Evolutionary conservation across 768 basidiomycete species (phyloP).

Genomic region (Tylopilus subfusipes): DNA sequence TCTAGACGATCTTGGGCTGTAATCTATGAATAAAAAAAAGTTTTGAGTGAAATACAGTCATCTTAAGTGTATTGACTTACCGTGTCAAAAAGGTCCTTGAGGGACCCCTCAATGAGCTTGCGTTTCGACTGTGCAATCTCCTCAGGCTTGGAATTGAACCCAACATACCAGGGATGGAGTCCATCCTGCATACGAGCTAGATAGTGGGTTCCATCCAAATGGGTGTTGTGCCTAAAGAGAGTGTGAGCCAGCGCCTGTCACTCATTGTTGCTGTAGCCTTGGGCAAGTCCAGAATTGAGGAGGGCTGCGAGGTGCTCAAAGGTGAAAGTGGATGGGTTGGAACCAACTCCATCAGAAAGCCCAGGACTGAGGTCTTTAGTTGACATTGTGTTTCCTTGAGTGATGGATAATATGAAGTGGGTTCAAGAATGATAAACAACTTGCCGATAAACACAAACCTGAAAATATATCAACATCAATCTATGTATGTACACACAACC

Average conservation of each 20-base stretch:
- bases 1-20: neutral
- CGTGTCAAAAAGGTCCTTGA: neutral
- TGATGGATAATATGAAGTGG: no score
- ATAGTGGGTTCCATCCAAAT: neutral
- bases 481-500: no score
- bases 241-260: no score
- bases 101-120: neutral
- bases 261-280: neutral
- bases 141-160: neutral
- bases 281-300: neutral
- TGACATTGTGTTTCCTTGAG: no score
- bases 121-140: neutral
- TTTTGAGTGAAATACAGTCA: neutral
- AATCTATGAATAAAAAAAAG: neutral
- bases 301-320: no score
- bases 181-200: neutral
- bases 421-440: no score
- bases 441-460: no score
- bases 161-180: neutral
- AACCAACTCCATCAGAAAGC: no score
- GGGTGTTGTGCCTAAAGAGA: neutral
- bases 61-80: neutral
- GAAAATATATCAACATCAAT: no score
- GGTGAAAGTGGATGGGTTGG: no score
- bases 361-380: no score